Percentiles rank a stretch among this genome's conserved stretches.
phyloP scores from a whole-genome alignment of 495 filamentous ascomycete species.

The Penicillium mononematosum region DNA sequence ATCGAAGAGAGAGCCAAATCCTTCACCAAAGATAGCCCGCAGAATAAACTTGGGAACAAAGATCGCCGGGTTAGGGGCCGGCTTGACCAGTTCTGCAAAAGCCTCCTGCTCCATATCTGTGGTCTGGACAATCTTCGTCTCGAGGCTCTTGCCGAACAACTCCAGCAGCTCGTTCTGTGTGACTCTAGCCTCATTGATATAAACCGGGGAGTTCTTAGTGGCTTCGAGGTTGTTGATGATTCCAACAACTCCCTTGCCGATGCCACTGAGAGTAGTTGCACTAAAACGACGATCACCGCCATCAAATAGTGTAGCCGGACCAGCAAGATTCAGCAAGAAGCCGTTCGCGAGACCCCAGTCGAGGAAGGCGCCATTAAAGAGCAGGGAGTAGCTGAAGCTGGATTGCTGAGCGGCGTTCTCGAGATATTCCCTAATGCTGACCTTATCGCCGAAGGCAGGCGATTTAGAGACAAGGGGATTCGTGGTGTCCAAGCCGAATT shows the following conservation, averaged over 20 bases:
- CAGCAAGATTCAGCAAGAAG: slow-evolving; percentile 41
- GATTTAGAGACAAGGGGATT: slow-evolving; percentile 38
- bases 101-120: slow-evolving; percentile 44
- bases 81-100: slow-evolving; percentile 39
- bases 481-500: slow-evolving; percentile 56
- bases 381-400: slow-evolving; percentile 49
- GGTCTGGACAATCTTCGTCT: slow-evolving; percentile 37
- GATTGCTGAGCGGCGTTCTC: slow-evolving; percentile 35
- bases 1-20: slow-evolving; percentile 40
- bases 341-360: slow-evolving; percentile 48
- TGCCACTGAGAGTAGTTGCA: slow-evolving; percentile 43
- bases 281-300: slow-evolving; percentile 52
- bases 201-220: slow-evolving; percentile 54
- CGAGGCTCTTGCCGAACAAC: slow-evolving; percentile 49
- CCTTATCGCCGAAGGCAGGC: slow-evolving; percentile 49
- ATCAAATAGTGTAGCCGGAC: slow-evolving; percentile 50
- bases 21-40: slow-evolving; percentile 45
- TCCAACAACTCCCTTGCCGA: slow-evolving; percentile 49
- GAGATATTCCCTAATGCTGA: slow-evolving; percentile 49
- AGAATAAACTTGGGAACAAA: slow-evolving; percentile 39
- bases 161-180: slow-evolving; percentile 56
- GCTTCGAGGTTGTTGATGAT: slow-evolving; percentile 50
- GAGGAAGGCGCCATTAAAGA: slow-evolving; percentile 52
- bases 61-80: slow-evolving; percentile 31
- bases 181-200: slow-evolving; percentile 48